Evolutionary conservation across 345 rosid genomes (phyloP).

Genomic region (Eucalyptus regnans): DNA sequence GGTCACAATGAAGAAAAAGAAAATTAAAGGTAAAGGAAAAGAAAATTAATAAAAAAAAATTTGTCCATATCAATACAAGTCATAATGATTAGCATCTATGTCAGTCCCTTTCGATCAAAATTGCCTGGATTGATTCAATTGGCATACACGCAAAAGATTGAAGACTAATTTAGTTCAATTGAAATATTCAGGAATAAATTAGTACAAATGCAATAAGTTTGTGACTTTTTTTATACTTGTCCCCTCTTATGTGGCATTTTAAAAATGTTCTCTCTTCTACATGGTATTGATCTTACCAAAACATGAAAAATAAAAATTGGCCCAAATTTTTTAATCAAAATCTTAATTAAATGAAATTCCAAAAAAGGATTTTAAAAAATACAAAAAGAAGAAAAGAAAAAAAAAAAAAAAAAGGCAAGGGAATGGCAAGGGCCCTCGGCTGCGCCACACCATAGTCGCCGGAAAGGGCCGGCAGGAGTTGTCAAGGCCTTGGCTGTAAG

Average conservation of each 20-base stretch:
- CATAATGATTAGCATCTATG: no score
- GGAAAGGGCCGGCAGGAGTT: no score
- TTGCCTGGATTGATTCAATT: no score
- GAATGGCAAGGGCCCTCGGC: not conserved
- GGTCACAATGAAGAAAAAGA: not conserved
- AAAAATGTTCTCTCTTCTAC: not conserved
- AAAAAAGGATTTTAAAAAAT: no score
- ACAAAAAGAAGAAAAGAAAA: fast-evolving
- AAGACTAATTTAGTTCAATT: not conserved
- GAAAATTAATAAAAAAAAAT: no score
- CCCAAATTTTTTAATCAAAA: not conserved
- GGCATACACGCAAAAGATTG: no score
- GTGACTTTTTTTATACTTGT: not conserved
- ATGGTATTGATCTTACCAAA: not conserved
- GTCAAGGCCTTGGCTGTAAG: no score
- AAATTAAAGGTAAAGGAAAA: not conserved
- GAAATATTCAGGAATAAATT: no score
- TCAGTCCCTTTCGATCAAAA: fast-evolving
- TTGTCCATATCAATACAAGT: not conserved
- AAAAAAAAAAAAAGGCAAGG: not conserved
- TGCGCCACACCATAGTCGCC: no score
- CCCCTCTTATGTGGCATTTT: not conserved
- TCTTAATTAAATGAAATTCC: not conserved
- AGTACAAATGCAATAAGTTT: no score
- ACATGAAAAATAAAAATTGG: not conserved